Evolutionary conservation across 352 stramenopile species (phyloP), one percentile per base, ranked within the genome.

Genomic region (Phytophthora tubulina): DNA sequence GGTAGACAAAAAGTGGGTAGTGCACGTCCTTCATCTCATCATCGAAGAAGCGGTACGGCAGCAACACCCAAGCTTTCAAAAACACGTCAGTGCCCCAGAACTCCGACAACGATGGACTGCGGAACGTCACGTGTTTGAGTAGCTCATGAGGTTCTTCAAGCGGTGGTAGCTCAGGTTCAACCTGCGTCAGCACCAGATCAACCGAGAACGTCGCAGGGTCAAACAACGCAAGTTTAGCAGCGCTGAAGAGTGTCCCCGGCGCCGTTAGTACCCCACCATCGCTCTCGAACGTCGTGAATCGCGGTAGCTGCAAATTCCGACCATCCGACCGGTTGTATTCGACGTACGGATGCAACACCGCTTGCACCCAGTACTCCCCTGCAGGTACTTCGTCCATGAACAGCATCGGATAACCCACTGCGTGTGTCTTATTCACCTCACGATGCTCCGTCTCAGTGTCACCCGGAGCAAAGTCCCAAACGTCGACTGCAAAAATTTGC

Each of bases 1-100:
- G 85, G 83, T 93, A 93, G 33, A 93, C 73, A 53, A 90, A 91
- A 50, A 93, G 36, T 38, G 85, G 85, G 76, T 93, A 93, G 73
- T 83, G 74, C 44, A 93, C 72, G 45, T 93, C 60, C 8, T 73
- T 69, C 30, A 79, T 84, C 3, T 62, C 67, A 0, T 74, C 50
- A 31, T 90, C 82, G n/a, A 82, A 90, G 62, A 93, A 93, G 30
- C 80, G 80, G 67, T 90, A 75, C 13, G 85, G 85, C 45, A 93
- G 75, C 67, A 93, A 51, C 27, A 93, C 72, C 85, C 85, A 93
- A 13, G 85, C 85, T 45, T 93, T 88, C 5, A 93, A 72, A 45
- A 69, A 85, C 11, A 93, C 82, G 49, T 93, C 85, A 1, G 78
- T 88, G 14, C 83, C 85, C 85, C 85, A 93, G 61, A 93, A 93